Evolutionary conservation across 192 early-diverging fungal species (phyloP), one percentile per base, ranked within the genome.

Genomic region (Rhizophagus clarus): DNA sequence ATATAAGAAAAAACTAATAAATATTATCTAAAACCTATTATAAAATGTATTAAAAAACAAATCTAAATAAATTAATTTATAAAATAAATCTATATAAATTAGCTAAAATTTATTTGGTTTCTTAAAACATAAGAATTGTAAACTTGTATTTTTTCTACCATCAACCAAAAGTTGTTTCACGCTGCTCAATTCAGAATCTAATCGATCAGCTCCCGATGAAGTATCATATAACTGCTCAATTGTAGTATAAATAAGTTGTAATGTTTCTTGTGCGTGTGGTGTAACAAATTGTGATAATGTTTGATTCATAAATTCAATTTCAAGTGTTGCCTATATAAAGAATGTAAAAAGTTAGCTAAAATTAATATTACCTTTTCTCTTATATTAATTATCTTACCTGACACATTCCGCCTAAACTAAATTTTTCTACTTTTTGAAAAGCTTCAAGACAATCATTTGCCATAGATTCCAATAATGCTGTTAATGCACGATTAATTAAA

Each of bases 351-450:
- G 15, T 63, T 34, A 64, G 63, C 0, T 37, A 28, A 62, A 76
- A 22, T 9, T n/a, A 62, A 63, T 37, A 63, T 42, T 22, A 42
- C 2, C 22, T 15, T 20, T 24, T 0, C 4, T 22, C 5, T 40
- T 3, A 69, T 37, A 61, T 34, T 24, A 37, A 62, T 22, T 12
- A 71, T 32, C 61, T 56, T 83, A 90, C 90, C 88, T 97, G 97
- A 62, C 98, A 83, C 93, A 96, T 95, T 10, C 97, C 97, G 40
- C 93, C 94, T 79, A 91, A 92, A 77, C 95, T 95, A 83, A 97
- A 99, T 69, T 88, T 79, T 74, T 96, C 96, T 10, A 98, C 89
- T 62, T 89, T 81, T 40, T 94, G 89, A 73, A 96, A 95, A 74
- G 89, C 86, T 62, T 91, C 89, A 24, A 98, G 86, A 80, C 97